Conservation (phyloP, 768 basidiomycete genomes). For the Pleurotus giganteus region DNA sequence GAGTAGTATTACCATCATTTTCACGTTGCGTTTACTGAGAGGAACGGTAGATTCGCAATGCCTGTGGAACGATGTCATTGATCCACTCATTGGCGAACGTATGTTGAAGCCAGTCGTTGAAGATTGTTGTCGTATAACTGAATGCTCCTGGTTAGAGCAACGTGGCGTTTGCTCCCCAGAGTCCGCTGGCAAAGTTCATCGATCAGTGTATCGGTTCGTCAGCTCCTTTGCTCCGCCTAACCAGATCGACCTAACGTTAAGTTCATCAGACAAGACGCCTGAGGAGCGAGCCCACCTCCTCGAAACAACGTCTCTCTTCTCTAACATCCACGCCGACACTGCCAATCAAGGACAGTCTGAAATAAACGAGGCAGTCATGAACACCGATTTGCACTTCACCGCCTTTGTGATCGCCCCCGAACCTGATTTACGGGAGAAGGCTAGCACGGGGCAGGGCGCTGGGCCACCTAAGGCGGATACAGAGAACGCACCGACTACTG, state of each 20-base stretch:
- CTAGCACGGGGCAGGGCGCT: conserved; percentile 14
- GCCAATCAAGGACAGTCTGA: conserved; percentile 69
- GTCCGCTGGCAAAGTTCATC: conserved; percentile 67
- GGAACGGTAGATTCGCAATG: conserved; percentile 63
- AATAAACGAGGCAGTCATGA: conserved; percentile 52
- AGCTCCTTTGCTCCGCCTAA: background rate
- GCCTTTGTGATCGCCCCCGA: conserved; percentile 76
- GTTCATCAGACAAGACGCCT: conserved; percentile 56
- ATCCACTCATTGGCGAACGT: background rate
- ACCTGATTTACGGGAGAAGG: conserved; percentile 28
- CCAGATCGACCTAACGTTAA: background rate
- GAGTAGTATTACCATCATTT: conserved; percentile 14
- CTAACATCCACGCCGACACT: conserved; percentile 69
- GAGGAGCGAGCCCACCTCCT: conserved; percentile 73
- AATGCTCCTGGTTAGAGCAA: conserved; percentile 40
- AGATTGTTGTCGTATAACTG: background rate
- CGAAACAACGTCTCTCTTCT: conserved; percentile 74
- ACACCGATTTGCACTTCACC: conserved; percentile 84
- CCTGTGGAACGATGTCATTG: conserved; percentile 73
- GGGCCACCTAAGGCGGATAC: conserved; percentile 14
- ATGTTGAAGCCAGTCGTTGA: too few species aligned
- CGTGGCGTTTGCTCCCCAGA: conserved; percentile 51
- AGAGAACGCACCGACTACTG: conserved; percentile 15
- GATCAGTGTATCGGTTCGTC: conserved; percentile 54
- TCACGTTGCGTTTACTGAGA: background rate